A percentile compares a stretch with the other conserved stretches of the same genome.
These are phyloP conservation scores for Epicoccum nigrum DNA, from an alignment of 2,329 filamentous ascomycete species.

Conservation along the genomic window DNA sequence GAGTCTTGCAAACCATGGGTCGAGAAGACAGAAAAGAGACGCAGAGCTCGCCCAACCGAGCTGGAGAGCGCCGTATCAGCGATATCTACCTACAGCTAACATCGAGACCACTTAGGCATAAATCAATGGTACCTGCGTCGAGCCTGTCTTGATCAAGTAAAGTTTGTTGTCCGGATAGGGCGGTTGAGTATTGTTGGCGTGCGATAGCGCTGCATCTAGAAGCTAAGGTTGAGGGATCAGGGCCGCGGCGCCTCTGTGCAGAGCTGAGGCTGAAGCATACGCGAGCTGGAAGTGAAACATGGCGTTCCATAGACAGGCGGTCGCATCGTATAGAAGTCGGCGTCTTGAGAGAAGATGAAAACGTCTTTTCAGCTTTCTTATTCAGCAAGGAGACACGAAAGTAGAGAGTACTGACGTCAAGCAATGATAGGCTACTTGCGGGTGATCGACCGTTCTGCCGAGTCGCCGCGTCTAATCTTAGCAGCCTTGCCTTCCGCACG, in stretches of 20 bases:
- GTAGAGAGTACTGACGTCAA: conserved; percentile 5
- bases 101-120: conserved; percentile 13
- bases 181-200: conserved; percentile 14
- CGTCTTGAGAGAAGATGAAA: too few relatives aligned
- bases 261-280: conserved; percentile 17
- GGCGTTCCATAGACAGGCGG: not conserved
- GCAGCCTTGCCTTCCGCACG: not conserved
- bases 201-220: conserved; percentile 12
- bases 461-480: conserved; percentile 10
- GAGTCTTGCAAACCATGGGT: not conserved
- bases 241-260: conserved; percentile 11
- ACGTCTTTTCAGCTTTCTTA: too few relatives aligned
- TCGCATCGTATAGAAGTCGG: not conserved
- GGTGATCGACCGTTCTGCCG: conserved; percentile 13
- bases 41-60: conserved; percentile 8
- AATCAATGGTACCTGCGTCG: conserved; percentile 17
- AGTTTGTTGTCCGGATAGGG: conserved; percentile 4
- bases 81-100: conserved; percentile 14
- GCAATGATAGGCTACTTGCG: conserved; percentile 1
- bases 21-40: not conserved
- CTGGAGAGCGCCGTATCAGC: conserved; percentile 1
- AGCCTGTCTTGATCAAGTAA: conserved; percentile 8
- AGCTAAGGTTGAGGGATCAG: conserved; percentile 7
- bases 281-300: not conserved
- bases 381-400: too few relatives aligned